Evolutionary conservation across 257 asterid species (phyloP).

Genomic region (Petunia secreta): DNA sequence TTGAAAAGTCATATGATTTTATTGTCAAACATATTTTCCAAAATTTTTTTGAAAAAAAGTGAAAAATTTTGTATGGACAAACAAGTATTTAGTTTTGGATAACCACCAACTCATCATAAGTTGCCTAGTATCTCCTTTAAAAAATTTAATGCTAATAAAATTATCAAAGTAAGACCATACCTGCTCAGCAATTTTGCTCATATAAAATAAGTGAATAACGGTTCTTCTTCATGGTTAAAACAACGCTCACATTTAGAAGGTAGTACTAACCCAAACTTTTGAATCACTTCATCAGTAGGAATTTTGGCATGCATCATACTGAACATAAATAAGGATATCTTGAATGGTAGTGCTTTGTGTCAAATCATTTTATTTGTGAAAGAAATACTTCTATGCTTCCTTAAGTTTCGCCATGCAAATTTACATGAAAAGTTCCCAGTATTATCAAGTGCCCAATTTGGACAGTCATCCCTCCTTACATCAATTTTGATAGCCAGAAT

Average conservation of each 20-base stretch:
- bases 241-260: not conserved
- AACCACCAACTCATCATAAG: not conserved
- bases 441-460: not conserved
- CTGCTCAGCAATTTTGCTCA: not conserved
- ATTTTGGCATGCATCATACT: not conserved
- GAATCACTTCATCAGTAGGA: not conserved
- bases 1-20: no score
- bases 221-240: not conserved
- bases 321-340: not conserved
- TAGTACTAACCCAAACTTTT: not conserved
- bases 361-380: not conserved
- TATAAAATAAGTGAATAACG: not conserved
- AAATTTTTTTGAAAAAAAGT: no score
- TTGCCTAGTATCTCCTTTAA: not conserved
- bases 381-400: no score
- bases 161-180: not conserved
- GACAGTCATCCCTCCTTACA: no score
- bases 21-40: not conserved
- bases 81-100: no score
- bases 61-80: no score
- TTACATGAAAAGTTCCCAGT: not conserved
- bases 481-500: not conserved
- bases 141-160: not conserved
- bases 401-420: not conserved
- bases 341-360: not conserved